Base-by-base conservation (phyloP, 495 filamentous ascomycete genomes). In the Penicillium ochrochloron region DNA sequence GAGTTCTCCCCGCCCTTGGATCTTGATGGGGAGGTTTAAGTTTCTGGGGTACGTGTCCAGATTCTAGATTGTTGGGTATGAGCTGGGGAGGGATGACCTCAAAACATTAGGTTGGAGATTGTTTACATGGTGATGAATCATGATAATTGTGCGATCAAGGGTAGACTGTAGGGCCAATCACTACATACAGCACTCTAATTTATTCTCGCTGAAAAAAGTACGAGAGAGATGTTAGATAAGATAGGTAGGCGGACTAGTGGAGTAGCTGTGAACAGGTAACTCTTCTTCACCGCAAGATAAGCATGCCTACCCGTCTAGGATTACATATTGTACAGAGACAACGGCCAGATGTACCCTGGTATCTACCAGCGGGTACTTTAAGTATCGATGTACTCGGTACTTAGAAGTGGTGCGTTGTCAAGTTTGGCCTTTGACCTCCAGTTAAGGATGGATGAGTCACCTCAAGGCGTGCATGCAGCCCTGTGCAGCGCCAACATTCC, bases 261-360 rank as follows among this genome's bases (percentile, higher is more conserved):
- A 23, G 42, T 10, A 12, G 9, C 15, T 17, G 5, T 17, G 37
- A 14, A 41, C 37, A 41, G 37, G 15, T 17, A 17, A 4, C 37
- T 14, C 15, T 48, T 48, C 44, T 48, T 48, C 44, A 48, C 44
- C 44, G 44, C 44, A 48, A 48, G 44, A 48, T 48, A 48, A 48
- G 21, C 9, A 23, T 19, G 6, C 8, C 4, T 11, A 2, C 3
- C 8, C 21, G n/a, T 44, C 42, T 44, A 10, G 42, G 15, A 21
- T 44, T 11, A 44, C 10, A 33, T 9, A 33, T 9, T 33, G 42
- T 48, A 48, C 19, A 48, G 19, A 11, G 19, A 48, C 44, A 48
- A 48, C 21, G 9, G 21, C 7, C 44, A 48, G 44, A 48, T 48
- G 44, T 48, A 25, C 19, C n/a, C 10, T 25, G 9, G 44, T 48